Percentiles rank a stretch among this genome's conserved stretches.
These are phyloP conservation scores for Beverwykella pulmonaria DNA, from an alignment of 495 filamentous ascomycete genomes.

Conservation along the genomic window DNA sequence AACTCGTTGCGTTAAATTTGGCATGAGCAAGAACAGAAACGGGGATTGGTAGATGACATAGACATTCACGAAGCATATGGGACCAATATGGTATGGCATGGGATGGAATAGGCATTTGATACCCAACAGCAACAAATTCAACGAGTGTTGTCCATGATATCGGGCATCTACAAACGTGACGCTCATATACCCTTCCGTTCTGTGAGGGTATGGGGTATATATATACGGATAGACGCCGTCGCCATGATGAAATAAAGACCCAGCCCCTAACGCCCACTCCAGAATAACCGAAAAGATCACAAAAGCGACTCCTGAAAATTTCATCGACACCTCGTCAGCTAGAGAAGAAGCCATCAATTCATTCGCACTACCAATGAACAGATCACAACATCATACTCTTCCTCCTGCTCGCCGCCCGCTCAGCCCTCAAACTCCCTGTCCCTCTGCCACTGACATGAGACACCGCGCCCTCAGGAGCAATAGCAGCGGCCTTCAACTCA, in stretches of 20 bases:
- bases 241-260: constrained; percentile 2
- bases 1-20: too few relatives aligned
- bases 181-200: background rate
- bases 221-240: constrained; percentile 7
- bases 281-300: background rate
- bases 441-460: background rate
- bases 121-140: constrained; percentile 2
- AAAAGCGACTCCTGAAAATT: too few relatives aligned
- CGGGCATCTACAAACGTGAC: background rate
- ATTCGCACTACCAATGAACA: background rate
- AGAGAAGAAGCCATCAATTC: too few relatives aligned
- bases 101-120: background rate
- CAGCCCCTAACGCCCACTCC: background rate
- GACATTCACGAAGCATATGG: too few relatives aligned
- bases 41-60: too few relatives aligned
- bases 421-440: constrained; percentile 25
- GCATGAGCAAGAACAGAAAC: too few relatives aligned
- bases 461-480: background rate
- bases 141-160: background rate
- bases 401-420: constrained; percentile 41
- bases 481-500: background rate
- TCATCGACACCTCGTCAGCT: too few relatives aligned
- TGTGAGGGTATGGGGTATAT: background rate
- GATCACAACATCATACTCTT: constrained; percentile 45
- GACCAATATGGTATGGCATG: too few relatives aligned